phyloP scores from a whole-genome alignment of 495 filamentous ascomycete genomes.

The Daldinia grandis region DNA sequence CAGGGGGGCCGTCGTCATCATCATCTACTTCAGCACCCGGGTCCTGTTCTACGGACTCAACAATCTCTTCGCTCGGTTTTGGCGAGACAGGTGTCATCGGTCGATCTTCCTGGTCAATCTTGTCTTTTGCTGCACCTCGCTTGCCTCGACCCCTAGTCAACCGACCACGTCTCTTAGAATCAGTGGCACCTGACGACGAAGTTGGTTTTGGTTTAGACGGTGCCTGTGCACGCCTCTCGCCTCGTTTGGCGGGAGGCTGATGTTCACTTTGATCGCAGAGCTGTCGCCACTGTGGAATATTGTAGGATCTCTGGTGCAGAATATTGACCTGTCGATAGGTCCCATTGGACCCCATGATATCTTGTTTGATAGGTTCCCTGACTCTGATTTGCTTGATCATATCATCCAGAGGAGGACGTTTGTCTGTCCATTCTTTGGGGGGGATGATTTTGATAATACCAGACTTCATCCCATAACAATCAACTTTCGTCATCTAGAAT shows the following conservation, averaged over 20 bases:
- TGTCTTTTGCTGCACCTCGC: constrained; percentile 43
- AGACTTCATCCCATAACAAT: constrained; percentile 95
- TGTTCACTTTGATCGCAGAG: constrained; percentile 93
- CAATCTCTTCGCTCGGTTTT: constrained; percentile 51
- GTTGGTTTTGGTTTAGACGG: constrained; percentile 49
- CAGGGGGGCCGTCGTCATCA: constrained; percentile 53
- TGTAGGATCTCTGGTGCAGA: constrained; percentile 93
- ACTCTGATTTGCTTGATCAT: constrained; percentile 89
- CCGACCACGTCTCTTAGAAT: constrained; percentile 48
- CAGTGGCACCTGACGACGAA: constrained; percentile 38
- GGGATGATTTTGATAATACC: constrained; percentile 97
- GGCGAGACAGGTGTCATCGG: constrained; percentile 66
- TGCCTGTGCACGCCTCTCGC: constrained; percentile 83
- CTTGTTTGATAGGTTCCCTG: constrained; percentile 96
- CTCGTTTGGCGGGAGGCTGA: constrained; percentile 92
- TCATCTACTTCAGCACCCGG: constrained; percentile 58
- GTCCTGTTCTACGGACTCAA: constrained; percentile 59
- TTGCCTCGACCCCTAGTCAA: constrained; percentile 48
- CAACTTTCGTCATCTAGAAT: constrained; percentile 75
- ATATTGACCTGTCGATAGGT: constrained; percentile 97
- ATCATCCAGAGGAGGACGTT: constrained; percentile 79
- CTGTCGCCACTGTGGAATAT: constrained; percentile 92
- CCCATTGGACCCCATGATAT: constrained; percentile 92
- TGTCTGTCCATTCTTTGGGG: constrained; percentile 90
- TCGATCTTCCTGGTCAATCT: constrained; percentile 52